Percentiles rank a stretch among this genome's conserved stretches.
Evolutionary conservation across 1,284 basidiomycete genomes (phyloP).

Genomic region (Leccinum fallax): DNA sequence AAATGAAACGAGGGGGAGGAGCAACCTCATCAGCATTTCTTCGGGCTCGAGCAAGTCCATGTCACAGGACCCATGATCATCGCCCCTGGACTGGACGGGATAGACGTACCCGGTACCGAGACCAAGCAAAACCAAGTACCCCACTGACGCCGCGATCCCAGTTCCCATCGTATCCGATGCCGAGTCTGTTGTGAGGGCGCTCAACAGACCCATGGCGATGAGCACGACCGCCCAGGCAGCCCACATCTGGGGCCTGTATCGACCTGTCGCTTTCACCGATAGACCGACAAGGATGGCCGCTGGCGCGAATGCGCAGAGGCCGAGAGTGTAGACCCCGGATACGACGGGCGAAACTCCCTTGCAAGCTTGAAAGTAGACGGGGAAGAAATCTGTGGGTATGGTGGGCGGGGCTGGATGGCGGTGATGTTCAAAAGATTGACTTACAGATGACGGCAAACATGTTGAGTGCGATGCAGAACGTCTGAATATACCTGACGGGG

Average conservation of each 20-base stretch:
- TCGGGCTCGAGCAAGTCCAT: background rate
- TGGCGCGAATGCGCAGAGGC: constrained; percentile 16
- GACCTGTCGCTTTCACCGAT: constrained; percentile 11
- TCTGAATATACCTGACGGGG: constrained; percentile 18
- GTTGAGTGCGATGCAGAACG: constrained; percentile 19
- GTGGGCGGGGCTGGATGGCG: background rate
- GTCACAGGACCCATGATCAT: background rate
- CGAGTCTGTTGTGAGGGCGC: background rate
- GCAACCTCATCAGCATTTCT: background rate
- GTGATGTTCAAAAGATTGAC: background rate
- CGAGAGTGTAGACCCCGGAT: constrained; percentile 22
- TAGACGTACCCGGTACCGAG: background rate
- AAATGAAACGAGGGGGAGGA: background rate
- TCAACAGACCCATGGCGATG: constrained; percentile 13
- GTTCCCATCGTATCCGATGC: background rate
- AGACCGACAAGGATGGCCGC: constrained; percentile 10
- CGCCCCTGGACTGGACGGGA: no score
- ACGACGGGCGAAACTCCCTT: constrained; percentile 9
- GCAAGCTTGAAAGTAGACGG: constrained; percentile 25
- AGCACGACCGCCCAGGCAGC: constrained; percentile 12
- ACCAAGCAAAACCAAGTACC: constrained; percentile 15
- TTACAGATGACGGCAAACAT: constrained; percentile 14
- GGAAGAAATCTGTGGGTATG: constrained; percentile 18
- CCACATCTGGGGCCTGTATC: constrained; percentile 24
- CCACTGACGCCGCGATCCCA: constrained; percentile 2